Percentiles rank a stretch among this genome's conserved stretches.
phyloP scores from a whole-genome alignment of 768 basidiomycete genomes.

The Collybiopsis luxurians region DNA sequence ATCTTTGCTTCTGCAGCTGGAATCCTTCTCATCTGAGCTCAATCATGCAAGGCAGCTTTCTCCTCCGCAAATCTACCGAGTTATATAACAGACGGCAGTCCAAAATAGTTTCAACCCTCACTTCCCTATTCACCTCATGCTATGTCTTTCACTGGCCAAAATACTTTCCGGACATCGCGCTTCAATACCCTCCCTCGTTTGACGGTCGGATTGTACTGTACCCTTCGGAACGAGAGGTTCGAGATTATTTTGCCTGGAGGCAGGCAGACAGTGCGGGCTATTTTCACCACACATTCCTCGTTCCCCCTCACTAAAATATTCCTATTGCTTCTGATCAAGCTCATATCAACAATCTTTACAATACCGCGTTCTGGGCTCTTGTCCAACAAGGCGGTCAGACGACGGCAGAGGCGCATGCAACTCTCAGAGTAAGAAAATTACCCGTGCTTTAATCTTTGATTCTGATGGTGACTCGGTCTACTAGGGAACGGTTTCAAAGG shows the following conservation, averaged over 20 bases:
- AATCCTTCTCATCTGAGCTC: not conserved
- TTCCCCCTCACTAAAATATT: constrained; percentile 7
- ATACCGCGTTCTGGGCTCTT: constrained; percentile 94
- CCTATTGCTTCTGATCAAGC: constrained; percentile 44
- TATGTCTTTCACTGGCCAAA: constrained; percentile 85
- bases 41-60: constrained; percentile 56
- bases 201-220: constrained; percentile 88
- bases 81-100: constrained; percentile 85
- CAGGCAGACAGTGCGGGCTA: constrained; percentile 84
- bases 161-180: constrained; percentile 70
- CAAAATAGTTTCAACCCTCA: constrained; percentile 82
- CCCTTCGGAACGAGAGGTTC: constrained; percentile 65
- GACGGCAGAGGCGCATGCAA: constrained; percentile 77
- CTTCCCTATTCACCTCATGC: constrained; percentile 86
- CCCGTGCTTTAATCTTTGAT: no score
- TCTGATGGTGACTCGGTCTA: not conserved
- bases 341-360: constrained; percentile 97
- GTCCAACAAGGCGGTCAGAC: constrained; percentile 80
- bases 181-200: constrained; percentile 87
- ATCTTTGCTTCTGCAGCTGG: not conserved
- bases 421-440: constrained; percentile 56
- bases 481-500: constrained; percentile 84
- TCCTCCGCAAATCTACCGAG: constrained; percentile 70
- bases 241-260: constrained; percentile 95
- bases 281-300: not conserved